Base-by-base conservation (phyloP, 2,329 filamentous ascomycete species). In the Colletotrichum salicis region DNA sequence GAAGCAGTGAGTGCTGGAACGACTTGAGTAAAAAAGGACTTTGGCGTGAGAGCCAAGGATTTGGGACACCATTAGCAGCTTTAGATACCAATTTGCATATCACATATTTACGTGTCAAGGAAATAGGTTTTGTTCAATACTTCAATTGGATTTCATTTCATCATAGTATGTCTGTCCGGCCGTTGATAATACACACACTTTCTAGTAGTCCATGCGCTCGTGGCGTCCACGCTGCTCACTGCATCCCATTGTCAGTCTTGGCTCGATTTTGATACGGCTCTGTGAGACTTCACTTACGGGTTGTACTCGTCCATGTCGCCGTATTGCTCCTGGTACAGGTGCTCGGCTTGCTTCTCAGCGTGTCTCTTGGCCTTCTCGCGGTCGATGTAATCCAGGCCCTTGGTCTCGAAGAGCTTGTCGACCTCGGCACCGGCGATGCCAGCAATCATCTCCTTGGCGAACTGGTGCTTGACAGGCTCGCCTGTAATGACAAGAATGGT, bases 371-470 rank as follows among this genome's bases (percentile, higher is more conserved):
- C 89, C 80, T 85, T 83, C 80, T 90, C 85, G 73, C 83, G 81
- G 82, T 92, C 89, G 72, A 87, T 76, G 72, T 84, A 85, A 80
- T 92, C 87, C 74, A 90, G 80, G n/a, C 90, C 90, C 86, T 91
- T 92, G 76, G 88, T 91, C 86, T 93, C 93, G 76, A 89, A 87
- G 37, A 95, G 87, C 83, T 91, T 92, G 85, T 96, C 93, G 78
- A 94, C 88, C 83, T 95, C 92, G 73, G 89, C 92, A 59, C 89
- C 93, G 33, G 91, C 93, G 67, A 95, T 85, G 71, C 91, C 93
- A 19, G 88, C 92, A 37, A 96, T 82, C 56, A 93, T 80, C 84
- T 95, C 93, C 86, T 96, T 96, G 79, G 94, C 94, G 78, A 94
- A 92, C 54, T 84, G 84, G 84, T 96, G 93, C 74, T 86, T 88